Percentiles rank a stretch among this genome's conserved stretches.
Conservation (phyloP, 2,329 filamentous ascomycete genomes). For the Alternaria arborescens region DNA sequence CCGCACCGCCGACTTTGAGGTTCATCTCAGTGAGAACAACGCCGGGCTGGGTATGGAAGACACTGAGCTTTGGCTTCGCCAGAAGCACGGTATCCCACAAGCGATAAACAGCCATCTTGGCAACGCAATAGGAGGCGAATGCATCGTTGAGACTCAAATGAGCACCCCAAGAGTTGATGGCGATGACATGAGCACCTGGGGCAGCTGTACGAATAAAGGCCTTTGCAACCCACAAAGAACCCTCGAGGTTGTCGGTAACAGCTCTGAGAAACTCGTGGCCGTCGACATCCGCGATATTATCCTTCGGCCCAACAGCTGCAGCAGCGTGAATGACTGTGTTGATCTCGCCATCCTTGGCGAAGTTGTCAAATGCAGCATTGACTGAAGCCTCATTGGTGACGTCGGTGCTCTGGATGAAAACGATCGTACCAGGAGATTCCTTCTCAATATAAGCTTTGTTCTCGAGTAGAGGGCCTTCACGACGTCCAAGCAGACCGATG, state of each 20-base stretch:
- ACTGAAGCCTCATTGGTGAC: slow-evolving; percentile 28
- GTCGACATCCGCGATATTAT: slow-evolving; percentile 14
- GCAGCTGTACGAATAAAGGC: slow-evolving; percentile 32
- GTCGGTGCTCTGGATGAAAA: slow-evolving; percentile 27
- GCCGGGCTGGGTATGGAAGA: slow-evolving; percentile 56
- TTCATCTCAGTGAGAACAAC: slow-evolving; percentile 35
- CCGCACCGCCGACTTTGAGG: slow-evolving; percentile 1
- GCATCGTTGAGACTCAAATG: slow-evolving; percentile 24
- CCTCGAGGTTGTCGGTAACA: slow-evolving; percentile 26
- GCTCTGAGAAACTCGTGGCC: slow-evolving; percentile 19
- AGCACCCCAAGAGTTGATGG: slow-evolving; percentile 29
- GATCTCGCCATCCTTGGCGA: slow-evolving; percentile 25
- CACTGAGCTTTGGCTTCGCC: slow-evolving; percentile 50
- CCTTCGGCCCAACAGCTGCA: slow-evolving; percentile 15
- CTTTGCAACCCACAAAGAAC: slow-evolving; percentile 27
- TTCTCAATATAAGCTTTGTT: slow-evolving; percentile 44
- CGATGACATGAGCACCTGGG: slow-evolving; percentile 21
- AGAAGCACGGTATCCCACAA: slow-evolving; percentile 49
- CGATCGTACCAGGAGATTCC: slow-evolving; percentile 20
- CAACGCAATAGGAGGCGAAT: slow-evolving; percentile 42
- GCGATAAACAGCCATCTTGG: slow-evolving; percentile 50
- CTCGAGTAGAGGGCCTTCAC: slow-evolving; percentile 43
- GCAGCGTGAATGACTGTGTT: slow-evolving; percentile 38
- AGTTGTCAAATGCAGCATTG: slow-evolving; percentile 24
- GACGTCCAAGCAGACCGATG: slow-evolving; percentile 57